Conservation (phyloP, 208 protist genomes). For the Acanthamoeba sp. region DNA sequence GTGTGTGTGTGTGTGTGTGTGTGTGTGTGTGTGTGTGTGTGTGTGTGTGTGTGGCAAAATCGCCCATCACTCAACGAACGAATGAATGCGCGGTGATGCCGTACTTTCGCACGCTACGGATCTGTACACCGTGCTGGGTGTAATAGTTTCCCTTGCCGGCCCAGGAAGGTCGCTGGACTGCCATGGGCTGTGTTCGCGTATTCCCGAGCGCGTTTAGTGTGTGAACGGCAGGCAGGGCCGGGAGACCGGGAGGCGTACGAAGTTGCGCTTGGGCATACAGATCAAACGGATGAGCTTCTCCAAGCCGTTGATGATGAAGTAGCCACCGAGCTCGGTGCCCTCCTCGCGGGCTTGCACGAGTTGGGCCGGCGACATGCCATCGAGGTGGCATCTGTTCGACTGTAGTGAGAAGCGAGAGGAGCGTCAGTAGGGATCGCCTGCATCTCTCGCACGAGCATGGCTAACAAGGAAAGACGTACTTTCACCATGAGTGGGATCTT, state of each 20-base stretch:
- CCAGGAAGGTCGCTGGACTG: conserved; percentile 94
- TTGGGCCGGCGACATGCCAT: conserved; percentile 80
- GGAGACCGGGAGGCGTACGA: conserved; percentile 79
- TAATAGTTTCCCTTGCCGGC: conserved; percentile 94
- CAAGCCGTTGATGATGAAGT: conserved; percentile 99
- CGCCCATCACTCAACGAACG: too few relatives aligned
- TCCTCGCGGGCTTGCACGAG: conserved; percentile 83
- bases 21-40: too few relatives aligned
- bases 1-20: too few relatives aligned
- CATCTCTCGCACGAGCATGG: neutral
- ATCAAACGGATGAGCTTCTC: conserved; percentile 98
- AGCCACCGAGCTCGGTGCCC: conserved; percentile 95
- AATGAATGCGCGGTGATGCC: neutral
- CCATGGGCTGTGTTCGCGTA: conserved; percentile 89
- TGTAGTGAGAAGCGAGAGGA: neutral
- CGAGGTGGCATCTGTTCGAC: conserved; percentile 89
- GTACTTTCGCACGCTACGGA: conserved; percentile 93
- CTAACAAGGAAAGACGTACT: neutral
- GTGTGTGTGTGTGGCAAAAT: too few relatives aligned
- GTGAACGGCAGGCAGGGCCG: neutral
- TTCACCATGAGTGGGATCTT: conserved; percentile 92
- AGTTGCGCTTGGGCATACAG: conserved; percentile 96
- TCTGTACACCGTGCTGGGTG: conserved; percentile 95
- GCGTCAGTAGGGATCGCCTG: neutral
- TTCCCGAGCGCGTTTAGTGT: too few relatives aligned